phyloP scores from a whole-genome alignment of 2,329 filamentous ascomycete genomes.

The Aspergillus amoenus region DNA sequence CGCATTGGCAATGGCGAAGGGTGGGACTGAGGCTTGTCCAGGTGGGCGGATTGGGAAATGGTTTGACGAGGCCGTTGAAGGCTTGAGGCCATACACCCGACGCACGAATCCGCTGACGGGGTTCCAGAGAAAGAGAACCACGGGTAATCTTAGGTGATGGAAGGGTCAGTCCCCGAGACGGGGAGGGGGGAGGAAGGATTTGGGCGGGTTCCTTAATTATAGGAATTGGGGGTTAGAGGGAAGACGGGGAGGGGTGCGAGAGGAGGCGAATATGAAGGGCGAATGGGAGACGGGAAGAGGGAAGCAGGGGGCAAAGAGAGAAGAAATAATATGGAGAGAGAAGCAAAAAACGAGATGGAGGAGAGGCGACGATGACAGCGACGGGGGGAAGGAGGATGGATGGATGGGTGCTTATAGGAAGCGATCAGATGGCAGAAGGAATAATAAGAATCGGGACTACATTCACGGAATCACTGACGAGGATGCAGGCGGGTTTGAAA shows the following conservation, averaged over 20 bases:
- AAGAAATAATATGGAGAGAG: not conserved
- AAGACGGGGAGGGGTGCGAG: not conserved
- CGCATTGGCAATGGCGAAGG: constrained; percentile 8
- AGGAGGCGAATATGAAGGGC: not conserved
- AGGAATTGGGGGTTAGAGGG: not conserved
- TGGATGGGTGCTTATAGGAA: not conserved
- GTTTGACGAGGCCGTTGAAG: constrained; percentile 15
- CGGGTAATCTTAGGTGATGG: not conserved
- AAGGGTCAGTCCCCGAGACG: not conserved
- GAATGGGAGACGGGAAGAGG: not conserved
- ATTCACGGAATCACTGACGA: constrained; percentile 8
- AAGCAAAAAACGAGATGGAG: not conserved
- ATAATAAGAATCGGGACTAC: constrained; percentile 14
- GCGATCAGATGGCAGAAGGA: constrained; percentile 3
- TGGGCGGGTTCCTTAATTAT: not conserved
- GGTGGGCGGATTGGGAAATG: constrained; percentile 11
- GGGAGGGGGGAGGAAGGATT: not conserved
- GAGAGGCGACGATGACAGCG: not conserved
- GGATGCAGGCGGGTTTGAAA: constrained; percentile 13
- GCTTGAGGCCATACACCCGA: constrained; percentile 9
- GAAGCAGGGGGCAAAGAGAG: not conserved
- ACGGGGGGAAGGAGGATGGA: not conserved
- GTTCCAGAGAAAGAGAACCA: not conserved
- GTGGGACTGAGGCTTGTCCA: constrained; percentile 10
- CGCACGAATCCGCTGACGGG: constrained; percentile 2